A percentile compares a stretch with the other conserved stretches of the same genome.
Evolutionary conservation across 768 basidiomycete genomes (phyloP).

Genomic region (Boletus rufocinnamomeus): DNA sequence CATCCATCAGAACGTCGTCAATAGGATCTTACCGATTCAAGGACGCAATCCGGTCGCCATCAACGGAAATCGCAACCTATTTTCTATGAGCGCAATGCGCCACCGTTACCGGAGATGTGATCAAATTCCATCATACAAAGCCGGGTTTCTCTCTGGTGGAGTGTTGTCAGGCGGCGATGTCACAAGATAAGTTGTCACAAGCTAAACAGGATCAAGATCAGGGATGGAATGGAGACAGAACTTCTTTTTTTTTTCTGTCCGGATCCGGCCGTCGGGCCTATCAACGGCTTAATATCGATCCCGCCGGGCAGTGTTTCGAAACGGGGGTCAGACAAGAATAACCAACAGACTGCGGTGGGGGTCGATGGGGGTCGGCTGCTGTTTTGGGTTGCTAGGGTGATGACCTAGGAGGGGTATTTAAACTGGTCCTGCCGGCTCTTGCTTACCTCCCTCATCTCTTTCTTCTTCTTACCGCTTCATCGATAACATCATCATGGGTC

Average conservation of each 20-base stretch:
- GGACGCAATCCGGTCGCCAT: neutral
- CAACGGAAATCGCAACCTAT: neutral
- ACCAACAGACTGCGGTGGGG: neutral
- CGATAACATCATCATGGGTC: conserved; percentile 16
- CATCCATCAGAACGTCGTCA: neutral
- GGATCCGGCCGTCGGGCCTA: conserved; percentile 15
- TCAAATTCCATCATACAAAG: neutral
- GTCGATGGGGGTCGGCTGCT: conserved; percentile 6
- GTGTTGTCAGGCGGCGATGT: neutral
- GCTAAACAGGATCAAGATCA: neutral
- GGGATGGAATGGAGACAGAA: neutral
- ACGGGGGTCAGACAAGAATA: conserved; percentile 17
- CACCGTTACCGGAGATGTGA: neutral
- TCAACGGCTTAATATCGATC: conserved; percentile 26
- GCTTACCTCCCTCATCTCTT: neutral
- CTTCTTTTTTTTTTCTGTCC: neutral
- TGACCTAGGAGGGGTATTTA: conserved; percentile 23
- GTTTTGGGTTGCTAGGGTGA: conserved; percentile 20
- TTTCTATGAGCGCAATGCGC: neutral
- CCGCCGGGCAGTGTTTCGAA: conserved; percentile 12
- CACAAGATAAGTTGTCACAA: neutral
- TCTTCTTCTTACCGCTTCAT: conserved; percentile 1
- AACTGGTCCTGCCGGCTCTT: neutral
- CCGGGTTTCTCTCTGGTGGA: neutral
- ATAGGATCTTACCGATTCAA: neutral